phyloP scores from a whole-genome alignment of 2,329 filamentous ascomycete species.

The Exophiala viscosa region DNA sequence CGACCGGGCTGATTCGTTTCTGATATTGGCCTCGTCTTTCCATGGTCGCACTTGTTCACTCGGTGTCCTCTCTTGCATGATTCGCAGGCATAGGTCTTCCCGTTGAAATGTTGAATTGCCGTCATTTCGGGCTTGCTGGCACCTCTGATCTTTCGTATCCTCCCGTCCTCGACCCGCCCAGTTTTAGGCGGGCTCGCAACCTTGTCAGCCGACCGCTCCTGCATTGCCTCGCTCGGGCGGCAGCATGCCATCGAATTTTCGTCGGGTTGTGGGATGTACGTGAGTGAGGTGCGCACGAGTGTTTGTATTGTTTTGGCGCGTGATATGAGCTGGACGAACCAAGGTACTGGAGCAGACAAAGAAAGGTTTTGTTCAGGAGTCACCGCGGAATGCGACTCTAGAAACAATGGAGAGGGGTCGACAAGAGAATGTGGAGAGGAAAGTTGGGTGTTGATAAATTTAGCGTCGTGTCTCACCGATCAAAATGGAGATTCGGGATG shows the following conservation, averaged over 20 bases:
- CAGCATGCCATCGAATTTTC: constrained; percentile 1
- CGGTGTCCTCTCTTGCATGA: constrained; percentile 28
- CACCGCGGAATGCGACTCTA: not conserved
- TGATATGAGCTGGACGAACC: no score
- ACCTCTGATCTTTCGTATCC: constrained; percentile 15
- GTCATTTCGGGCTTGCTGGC: constrained; percentile 13
- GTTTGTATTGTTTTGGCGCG: not conserved
- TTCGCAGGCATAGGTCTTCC: constrained; percentile 28
- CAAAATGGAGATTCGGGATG: not conserved
- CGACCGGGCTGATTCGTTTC: constrained; percentile 26
- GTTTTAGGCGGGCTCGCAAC: constrained; percentile 17
- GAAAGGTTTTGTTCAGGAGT: not conserved
- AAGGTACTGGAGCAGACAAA: not conserved
- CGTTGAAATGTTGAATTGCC: constrained; percentile 25
- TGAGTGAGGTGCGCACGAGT: not conserved
- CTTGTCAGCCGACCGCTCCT: constrained; percentile 6
- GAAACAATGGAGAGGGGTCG: not conserved
- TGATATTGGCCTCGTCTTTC: constrained; percentile 23
- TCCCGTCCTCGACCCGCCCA: constrained; percentile 21
- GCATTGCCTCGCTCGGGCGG: constrained; percentile 7
- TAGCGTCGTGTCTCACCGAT: not conserved
- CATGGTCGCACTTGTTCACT: constrained; percentile 28
- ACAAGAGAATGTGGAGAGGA: not conserved
- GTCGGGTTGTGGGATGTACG: not conserved
- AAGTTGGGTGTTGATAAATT: not conserved